Conservation (phyloP, 371 early-diverging fungal species). For the Cokeromyces recurvatus region DNA sequence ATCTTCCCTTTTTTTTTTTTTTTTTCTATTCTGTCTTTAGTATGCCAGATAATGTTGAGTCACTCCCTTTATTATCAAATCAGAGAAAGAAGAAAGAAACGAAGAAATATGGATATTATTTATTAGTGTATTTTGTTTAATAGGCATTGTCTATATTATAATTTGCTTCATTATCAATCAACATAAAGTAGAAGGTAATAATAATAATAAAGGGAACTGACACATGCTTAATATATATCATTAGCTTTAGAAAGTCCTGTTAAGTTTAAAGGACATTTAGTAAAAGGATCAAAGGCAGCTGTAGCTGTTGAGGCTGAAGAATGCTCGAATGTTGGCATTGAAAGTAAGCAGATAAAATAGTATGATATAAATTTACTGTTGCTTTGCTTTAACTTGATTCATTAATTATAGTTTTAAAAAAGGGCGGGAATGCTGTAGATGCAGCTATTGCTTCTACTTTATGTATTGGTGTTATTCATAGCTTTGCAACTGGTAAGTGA, state of each 20-base stretch:
- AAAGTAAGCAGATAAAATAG: constrained; percentile 39
- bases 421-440: constrained; percentile 97
- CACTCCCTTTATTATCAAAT: background rate
- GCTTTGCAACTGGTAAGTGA: constrained; percentile 91
- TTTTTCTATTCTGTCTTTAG: too few relatives aligned
- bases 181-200: too few relatives aligned
- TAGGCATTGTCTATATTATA: too few relatives aligned
- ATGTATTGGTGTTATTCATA: constrained; percentile 93
- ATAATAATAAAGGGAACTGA: too few relatives aligned
- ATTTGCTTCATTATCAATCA: too few relatives aligned
- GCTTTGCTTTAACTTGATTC: too few relatives aligned
- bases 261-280: constrained; percentile 20
- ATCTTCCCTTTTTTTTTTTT: too few relatives aligned
- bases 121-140: too few relatives aligned
- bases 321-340: constrained; percentile 83
- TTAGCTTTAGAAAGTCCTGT: constrained; percentile 16
- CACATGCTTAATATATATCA: too few relatives aligned
- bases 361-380: background rate
- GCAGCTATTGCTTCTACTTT: constrained; percentile 92
- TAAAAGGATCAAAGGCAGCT: constrained; percentile 56
- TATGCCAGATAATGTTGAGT: background rate
- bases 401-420: constrained; percentile 59
- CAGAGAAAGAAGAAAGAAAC: background rate
- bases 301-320: constrained; percentile 83
- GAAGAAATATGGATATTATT: too few relatives aligned